Percentiles rank a stretch among this genome's conserved stretches.
Evolutionary conservation across 306 rosid species (phyloP).

Genomic region (Vigna nakashimae): DNA sequence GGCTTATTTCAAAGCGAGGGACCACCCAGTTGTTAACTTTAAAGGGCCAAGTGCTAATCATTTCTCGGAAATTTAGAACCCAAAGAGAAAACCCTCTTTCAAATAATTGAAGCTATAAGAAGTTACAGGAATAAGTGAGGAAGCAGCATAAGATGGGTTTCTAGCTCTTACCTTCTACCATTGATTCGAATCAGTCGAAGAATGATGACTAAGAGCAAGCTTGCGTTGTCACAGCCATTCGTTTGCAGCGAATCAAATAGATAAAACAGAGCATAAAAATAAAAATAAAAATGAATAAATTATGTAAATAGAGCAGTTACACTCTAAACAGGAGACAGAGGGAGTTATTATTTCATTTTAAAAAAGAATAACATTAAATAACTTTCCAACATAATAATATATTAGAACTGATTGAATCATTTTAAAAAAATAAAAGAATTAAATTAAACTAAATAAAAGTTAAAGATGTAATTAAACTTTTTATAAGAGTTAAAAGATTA

Average conservation of each 20-base stretch:
- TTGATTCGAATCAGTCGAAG: slow-evolving; percentile 27
- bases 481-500: too few relatives aligned
- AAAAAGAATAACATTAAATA: too few relatives aligned
- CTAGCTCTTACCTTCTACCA: slow-evolving; percentile 44
- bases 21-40: slow-evolving; percentile 45
- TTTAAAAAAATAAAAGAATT: too few relatives aligned
- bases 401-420: too few relatives aligned
- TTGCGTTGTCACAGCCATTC: slow-evolving; percentile 49
- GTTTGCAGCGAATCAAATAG: slow-evolving; percentile 36
- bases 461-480: too few relatives aligned
- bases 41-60: slow-evolving; percentile 55
- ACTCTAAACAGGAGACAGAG: too few relatives aligned
- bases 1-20: slow-evolving; percentile 52
- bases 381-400: too few relatives aligned
- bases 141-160: slow-evolving; percentile 34
- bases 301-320: too few relatives aligned
- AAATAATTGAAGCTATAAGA: not conserved
- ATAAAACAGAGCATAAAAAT: not conserved
- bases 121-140: slow-evolving; percentile 2
- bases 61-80: slow-evolving; percentile 31
- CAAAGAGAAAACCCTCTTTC: slow-evolving; percentile 21
- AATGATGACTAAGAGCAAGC: slow-evolving; percentile 9
- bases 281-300: not conserved
- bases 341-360: too few relatives aligned
- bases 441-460: too few relatives aligned